These are phyloP conservation scores for Carallia brachiata DNA, from an alignment of 345 rosid species.

Conservation along the genomic window DNA sequence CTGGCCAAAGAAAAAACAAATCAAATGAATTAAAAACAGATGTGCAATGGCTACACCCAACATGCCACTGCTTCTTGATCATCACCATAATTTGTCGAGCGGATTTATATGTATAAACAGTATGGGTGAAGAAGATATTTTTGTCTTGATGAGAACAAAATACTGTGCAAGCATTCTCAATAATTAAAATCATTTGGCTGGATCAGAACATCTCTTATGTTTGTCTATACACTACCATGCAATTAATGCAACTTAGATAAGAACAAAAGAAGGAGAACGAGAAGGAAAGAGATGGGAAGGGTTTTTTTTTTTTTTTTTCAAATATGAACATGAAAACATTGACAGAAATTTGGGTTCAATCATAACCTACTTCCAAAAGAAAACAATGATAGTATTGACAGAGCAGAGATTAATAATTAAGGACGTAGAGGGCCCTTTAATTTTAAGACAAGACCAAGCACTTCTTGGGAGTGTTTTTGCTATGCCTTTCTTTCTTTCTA, in stretches of 20 bases:
- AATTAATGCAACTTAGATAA: constrained; percentile 4
- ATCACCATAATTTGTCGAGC: too few relatives aligned
- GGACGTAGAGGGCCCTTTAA: background rate
- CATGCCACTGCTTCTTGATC: too few relatives aligned
- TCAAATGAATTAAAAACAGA: too few relatives aligned
- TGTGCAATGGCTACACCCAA: too few relatives aligned
- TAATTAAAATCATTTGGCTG: constrained; percentile 5
- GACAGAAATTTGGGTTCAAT: constrained; percentile 29
- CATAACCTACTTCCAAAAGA: constrained; percentile 30
- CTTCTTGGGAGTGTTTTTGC: too few relatives aligned
- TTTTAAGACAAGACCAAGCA: constrained; percentile 6
- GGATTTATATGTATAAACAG: too few relatives aligned
- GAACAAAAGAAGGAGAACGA: constrained; percentile 16
- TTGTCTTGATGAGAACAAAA: too few relatives aligned
- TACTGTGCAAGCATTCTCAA: too few relatives aligned
- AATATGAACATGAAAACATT: constrained; percentile 11
- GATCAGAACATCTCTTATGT: constrained; percentile 5
- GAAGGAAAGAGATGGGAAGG: constrained; percentile 5
- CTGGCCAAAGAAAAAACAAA: too few relatives aligned
- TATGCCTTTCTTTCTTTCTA: too few relatives aligned
- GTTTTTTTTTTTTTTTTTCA: too few relatives aligned
- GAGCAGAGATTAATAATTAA: constrained; percentile 1
- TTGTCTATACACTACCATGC: constrained; percentile 15
- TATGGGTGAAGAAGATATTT: too few relatives aligned
- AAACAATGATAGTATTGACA: constrained; percentile 26